A percentile compares a stretch with the other conserved stretches of the same genome.
Conservation (phyloP, 306 rosid species). For the Vigna unguiculata region DNA sequence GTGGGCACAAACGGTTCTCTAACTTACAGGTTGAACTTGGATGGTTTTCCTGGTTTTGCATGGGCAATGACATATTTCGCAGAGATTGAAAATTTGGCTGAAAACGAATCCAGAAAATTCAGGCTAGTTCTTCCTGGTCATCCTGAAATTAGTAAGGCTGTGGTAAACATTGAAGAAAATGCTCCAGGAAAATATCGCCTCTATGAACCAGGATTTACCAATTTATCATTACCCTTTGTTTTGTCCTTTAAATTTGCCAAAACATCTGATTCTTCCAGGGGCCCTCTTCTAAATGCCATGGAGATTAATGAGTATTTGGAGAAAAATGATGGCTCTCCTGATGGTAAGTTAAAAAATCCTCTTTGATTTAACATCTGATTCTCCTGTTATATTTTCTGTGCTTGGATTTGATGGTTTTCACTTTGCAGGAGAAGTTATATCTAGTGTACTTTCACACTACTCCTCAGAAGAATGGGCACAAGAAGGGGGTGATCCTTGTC, state of each 20-base stretch:
- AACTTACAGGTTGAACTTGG: slow-evolving; percentile 88
- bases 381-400: slow-evolving; percentile 38
- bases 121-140: slow-evolving; percentile 81
- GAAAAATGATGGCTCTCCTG: slow-evolving; percentile 80
- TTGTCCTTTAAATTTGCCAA: slow-evolving; percentile 77
- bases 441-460: slow-evolving; percentile 65
- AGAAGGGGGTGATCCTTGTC: slow-evolving; percentile 98
- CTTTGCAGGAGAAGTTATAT: slow-evolving; percentile 69
- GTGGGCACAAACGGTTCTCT: slow-evolving; percentile 88
- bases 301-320: slow-evolving; percentile 86
- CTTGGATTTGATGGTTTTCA: slow-evolving; percentile 55
- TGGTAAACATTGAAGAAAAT: slow-evolving; percentile 92
- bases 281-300: slow-evolving; percentile 95
- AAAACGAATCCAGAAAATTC: slow-evolving; percentile 82
- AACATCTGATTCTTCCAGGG: slow-evolving; percentile 81
- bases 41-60: slow-evolving; percentile 86
- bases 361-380: slow-evolving; percentile 35
- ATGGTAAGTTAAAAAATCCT: slow-evolving; percentile 62
- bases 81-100: slow-evolving; percentile 85
- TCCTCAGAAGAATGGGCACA: slow-evolving; percentile 73
- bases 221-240: slow-evolving; percentile 85
- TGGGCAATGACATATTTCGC: slow-evolving; percentile 93
- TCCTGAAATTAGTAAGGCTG: slow-evolving; percentile 74
- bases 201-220: slow-evolving; percentile 86
- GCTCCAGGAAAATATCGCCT: slow-evolving; percentile 89